phyloP scores from a whole-genome alignment of 352 stramenopile species.

The Globisporangium barbulae region DNA sequence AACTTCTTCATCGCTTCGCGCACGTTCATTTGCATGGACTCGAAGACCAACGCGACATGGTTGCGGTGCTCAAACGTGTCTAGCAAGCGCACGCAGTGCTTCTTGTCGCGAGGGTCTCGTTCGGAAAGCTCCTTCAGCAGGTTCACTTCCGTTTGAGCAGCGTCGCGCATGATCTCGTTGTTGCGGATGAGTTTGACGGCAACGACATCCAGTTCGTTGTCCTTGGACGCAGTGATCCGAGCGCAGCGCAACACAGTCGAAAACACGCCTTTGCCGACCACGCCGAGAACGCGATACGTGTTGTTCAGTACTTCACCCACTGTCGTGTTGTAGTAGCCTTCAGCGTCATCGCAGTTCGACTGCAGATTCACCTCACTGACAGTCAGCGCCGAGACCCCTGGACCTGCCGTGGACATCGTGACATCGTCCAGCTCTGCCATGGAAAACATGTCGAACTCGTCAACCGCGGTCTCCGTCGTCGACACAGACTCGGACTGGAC shows the following conservation, averaged over 20 bases:
- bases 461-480: slow-evolving; percentile 23
- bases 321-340: slow-evolving; percentile 97
- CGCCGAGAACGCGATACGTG: slow-evolving; percentile 92
- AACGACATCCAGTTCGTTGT: slow-evolving; percentile 34
- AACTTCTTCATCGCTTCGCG: slow-evolving; percentile 90
- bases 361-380: slow-evolving; percentile 45
- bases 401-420: slow-evolving; percentile 24
- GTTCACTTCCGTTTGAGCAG: slow-evolving; percentile 83
- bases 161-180: slow-evolving; percentile 98
- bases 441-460: slow-evolving; percentile 89
- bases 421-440: slow-evolving; percentile 60
- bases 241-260: slow-evolving; percentile 96
- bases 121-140: slow-evolving; percentile 74
- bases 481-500: background rate
- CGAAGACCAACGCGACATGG: slow-evolving; percentile 97
- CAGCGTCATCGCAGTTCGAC: slow-evolving; percentile 95
- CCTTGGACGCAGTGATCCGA: slow-evolving; percentile 30
- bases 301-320: slow-evolving; percentile 93
- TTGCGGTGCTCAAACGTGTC: slow-evolving; percentile 90
- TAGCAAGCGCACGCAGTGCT: slow-evolving; percentile 84
- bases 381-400: slow-evolving; percentile 30
- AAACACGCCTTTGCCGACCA: slow-evolving; percentile 97
- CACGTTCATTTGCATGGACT: slow-evolving; percentile 98
- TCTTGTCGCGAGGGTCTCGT: slow-evolving; percentile 73
- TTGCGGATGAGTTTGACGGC: slow-evolving; percentile 92